Base-by-base conservation (phyloP, 805 yeast species). In the Candida jianshihensis region DNA sequence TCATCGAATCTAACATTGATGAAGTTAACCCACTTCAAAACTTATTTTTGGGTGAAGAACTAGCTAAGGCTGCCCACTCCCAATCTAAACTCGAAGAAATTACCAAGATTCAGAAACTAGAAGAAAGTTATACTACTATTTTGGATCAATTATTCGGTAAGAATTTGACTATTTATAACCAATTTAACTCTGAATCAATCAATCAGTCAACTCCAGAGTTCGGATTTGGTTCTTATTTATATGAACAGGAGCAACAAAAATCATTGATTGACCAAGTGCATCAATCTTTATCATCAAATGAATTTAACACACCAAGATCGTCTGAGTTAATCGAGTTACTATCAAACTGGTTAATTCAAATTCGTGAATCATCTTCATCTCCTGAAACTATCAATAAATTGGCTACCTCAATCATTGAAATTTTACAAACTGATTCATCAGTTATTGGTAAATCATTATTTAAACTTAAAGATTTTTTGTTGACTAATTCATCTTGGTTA, bases 161-260 rank as follows among this genome's bases (percentile, higher is more conserved):
- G 7, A 66, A 73, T 37, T 63, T 84, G 42, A 65, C 71, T 35
- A 60, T 88, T 26, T 65, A 83, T 55, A 81, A 86, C 59, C 78
- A 78, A 37, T 73, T 60, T 46, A 48, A 68, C 14, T 65, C 71
- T 18, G 60, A 63, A 16, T 48, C 54, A 33, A 63, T 68, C 30
- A 62, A 65, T 35, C 73, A 75, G 4, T 53, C 76, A 15, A 73
- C 77, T 35, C 97, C 97, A 18, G 97, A 88, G 60, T 89, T 66
- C 53, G 96, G 96, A 8, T 85, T 73, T 47, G 97, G 97, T 58
- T 63, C 74, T 19, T 87, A 69, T 54, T 60, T 88, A 47, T 73
- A 71, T 35, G 62, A 63, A 26, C 71, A 75, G 48, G 76, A 76
- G 46, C 68, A 71, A 43, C 71, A 73, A 37, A 51, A 57, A 19